A percentile compares a stretch with the other conserved stretches of the same genome.
Evolutionary conservation across 352 stramenopile species (phyloP).

Genomic region (Phytophthora idaei): DNA sequence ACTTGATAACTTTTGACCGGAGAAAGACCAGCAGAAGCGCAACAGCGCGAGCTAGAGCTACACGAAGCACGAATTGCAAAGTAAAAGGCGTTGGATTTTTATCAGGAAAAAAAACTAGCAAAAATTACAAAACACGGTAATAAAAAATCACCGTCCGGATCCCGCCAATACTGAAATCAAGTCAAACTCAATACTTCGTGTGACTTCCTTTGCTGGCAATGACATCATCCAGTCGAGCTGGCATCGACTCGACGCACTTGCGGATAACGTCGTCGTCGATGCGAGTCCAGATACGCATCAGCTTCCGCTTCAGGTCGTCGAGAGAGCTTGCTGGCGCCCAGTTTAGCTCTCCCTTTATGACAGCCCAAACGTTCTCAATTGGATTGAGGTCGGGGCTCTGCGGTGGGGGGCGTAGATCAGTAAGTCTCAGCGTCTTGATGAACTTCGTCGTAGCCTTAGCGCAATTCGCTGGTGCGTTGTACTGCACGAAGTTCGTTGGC

Average conservation of each 20-base stretch:
- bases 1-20: too few species aligned
- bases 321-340: neutral
- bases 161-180: neutral
- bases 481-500: conserved; percentile 6
- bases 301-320: neutral
- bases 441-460: conserved; percentile 10
- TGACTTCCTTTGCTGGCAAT: neutral
- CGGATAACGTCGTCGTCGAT: neutral
- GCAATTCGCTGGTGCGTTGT: conserved; percentile 9
- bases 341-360: conserved; percentile 10
- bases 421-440: neutral
- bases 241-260: neutral
- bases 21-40: too few species aligned
- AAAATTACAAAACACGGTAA: neutral
- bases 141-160: neutral
- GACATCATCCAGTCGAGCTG: neutral
- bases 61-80: too few species aligned
- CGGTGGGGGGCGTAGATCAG: neutral
- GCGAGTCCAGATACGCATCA: neutral
- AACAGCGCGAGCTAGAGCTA: too few species aligned
- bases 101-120: neutral
- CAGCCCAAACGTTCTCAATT: conserved; percentile 12
- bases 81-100: too few species aligned
- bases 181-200: neutral
- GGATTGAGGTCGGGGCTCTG: conserved; percentile 12